Base-by-base conservation (phyloP, 257 asterid species). In the Eucommia ulmoides region DNA sequence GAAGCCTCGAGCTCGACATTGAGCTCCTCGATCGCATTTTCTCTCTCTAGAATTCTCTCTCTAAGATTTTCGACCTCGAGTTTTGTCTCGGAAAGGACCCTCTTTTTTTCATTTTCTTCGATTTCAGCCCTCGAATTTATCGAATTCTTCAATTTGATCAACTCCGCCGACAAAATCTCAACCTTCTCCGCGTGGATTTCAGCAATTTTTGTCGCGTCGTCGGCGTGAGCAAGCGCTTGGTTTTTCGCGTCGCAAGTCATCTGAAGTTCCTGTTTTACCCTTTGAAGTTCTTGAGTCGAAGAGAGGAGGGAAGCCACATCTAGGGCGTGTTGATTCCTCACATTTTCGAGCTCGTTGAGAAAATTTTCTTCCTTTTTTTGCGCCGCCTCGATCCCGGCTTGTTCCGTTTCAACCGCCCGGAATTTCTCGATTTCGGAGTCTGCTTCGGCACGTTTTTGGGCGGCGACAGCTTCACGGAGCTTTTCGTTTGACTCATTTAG, bases 1-100 rank as follows among this genome's bases (percentile, higher is more conserved):
- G 96, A 92, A 46, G 93, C 96, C 79, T 85, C 96, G 42, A 89
- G 68, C 54, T 89, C 88, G 12, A 79, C 92, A 60, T 72, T 85
- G 56, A 86, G 92, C 68, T 89, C 82, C 71, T 80, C 94, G 1
- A 85, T 48, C 54, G 68, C 23, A 26, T 70, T 82, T 65, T 85
- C 96, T 64, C 76, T 81, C 33, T 82, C 93, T 25, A 65, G 71
- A 67, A 83, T 64, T 51, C 55, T 75, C 57, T 65, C 74, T 51
- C 73, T 73, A 66, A 85, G 75, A n/a, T 65, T 66, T 24, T 68
- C 76, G 19, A 83, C 62, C 79, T 85, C 96, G 46, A 53, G 65
- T 49, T 75, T 70, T 82, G 80, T 44, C 49, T 80, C 84, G 1
- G 83, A 65, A 49, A 82, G 70, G 47, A 68, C 49, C 45, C 71